Evolutionary conservation across 1,139 yeast species (phyloP).

Genomic region (Kluyveromyces marxianus): DNA sequence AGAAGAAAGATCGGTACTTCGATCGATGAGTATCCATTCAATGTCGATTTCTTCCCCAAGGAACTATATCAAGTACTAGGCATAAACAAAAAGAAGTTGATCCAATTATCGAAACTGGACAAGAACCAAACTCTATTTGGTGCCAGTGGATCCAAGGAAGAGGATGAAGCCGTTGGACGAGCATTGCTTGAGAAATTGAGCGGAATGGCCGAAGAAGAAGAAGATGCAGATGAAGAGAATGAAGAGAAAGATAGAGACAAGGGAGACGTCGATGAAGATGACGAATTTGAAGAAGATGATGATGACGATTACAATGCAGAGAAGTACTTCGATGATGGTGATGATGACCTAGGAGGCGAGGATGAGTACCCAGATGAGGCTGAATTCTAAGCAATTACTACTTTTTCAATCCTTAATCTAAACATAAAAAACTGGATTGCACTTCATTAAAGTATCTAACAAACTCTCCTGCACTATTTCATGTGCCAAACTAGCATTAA

Average conservation of each 20-base stretch:
- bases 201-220: conserved; percentile 52
- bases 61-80: conserved; percentile 78
- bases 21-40: conserved; percentile 77
- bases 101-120: conserved; percentile 44
- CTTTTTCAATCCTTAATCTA: no score
- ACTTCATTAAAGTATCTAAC: no score
- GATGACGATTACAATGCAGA: conserved; percentile 78
- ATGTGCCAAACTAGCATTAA: background rate
- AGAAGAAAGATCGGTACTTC: conserved; percentile 70
- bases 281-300: conserved; percentile 69
- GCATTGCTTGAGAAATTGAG: conserved; percentile 53
- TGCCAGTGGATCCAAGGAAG: conserved; percentile 25
- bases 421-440: no score
- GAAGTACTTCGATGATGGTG: conserved; percentile 57
- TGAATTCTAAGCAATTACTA: conserved; percentile 40
- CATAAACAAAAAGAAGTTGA: conserved; percentile 47
- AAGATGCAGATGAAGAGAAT: conserved; percentile 32
- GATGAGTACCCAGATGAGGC: conserved; percentile 56
- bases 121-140: conserved; percentile 37
- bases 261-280: conserved; percentile 53
- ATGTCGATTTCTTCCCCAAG: conserved; percentile 62
- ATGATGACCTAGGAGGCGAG: conserved; percentile 43
- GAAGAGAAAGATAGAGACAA: conserved; percentile 43
- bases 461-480: background rate
- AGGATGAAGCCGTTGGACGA: conserved; percentile 32